phyloP scores from a whole-genome alignment of 2,329 filamentous ascomycete species.

The Aspergillus quadricinctus region DNA sequence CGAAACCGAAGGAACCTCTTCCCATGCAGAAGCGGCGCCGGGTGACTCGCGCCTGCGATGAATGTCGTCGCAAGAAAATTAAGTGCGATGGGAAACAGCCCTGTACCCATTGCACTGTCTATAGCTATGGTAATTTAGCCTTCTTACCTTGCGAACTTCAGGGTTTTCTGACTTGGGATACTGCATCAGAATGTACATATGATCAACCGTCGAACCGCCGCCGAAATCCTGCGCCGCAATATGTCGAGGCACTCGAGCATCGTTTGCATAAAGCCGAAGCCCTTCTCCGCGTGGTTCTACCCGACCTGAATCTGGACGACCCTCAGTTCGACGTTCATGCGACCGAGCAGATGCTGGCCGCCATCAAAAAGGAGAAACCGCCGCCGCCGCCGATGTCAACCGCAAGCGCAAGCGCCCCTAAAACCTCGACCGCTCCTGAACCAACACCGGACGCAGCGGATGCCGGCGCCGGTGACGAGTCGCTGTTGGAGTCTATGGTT shows the following conservation, averaged over 20 bases:
- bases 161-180: not conserved
- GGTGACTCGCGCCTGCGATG: conserved; percentile 76
- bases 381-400: conserved; percentile 9
- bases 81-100: conserved; percentile 84
- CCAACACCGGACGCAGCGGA: conserved; percentile 18
- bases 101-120: conserved; percentile 94
- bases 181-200: conserved; percentile 75
- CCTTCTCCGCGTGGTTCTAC: conserved; percentile 72
- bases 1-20: conserved; percentile 29
- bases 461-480: conserved; percentile 55
- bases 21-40: conserved; percentile 72
- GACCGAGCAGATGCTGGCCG: conserved; percentile 60
- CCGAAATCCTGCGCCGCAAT: conserved; percentile 85
- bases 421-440: conserved; percentile 18
- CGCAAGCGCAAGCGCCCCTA: conserved; percentile 9
- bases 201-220: conserved; percentile 90
- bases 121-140: conserved; percentile 77
- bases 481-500: conserved; percentile 87
- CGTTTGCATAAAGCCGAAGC: conserved; percentile 79
- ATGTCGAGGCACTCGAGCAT: conserved; percentile 82
- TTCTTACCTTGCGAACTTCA: not conserved
- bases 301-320: conserved; percentile 80
- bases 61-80: conserved; percentile 81
- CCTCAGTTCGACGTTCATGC: conserved; percentile 74
- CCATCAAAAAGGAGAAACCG: conserved; percentile 34